phyloP scores from a whole-genome alignment of 176 grass and related monocot genomes.

The Juncus inflexus region DNA sequence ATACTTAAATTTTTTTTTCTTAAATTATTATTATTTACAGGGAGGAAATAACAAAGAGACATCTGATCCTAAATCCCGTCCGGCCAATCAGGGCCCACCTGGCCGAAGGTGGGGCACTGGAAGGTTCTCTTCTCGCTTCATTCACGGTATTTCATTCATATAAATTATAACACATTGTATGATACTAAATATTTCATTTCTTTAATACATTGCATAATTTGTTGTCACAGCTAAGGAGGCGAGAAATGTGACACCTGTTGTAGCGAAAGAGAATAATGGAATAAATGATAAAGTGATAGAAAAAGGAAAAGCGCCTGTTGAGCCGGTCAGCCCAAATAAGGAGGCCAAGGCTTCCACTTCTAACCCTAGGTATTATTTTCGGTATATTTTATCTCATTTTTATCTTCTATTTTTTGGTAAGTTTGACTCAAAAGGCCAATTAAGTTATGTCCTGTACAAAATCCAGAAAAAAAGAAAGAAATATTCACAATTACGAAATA shows the following conservation, averaged over 20 bases:
- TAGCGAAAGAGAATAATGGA: conserved; percentile 51
- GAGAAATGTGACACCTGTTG: conserved; percentile 39
- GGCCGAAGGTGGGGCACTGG: conserved; percentile 45
- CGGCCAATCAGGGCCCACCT: no score
- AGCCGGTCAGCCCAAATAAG: conserved; percentile 35
- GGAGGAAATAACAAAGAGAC: conserved; percentile 38
- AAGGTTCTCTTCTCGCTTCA: conserved; percentile 51
- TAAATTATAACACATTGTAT: no score
- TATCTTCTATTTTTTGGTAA: neutral
- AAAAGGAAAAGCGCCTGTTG: conserved; percentile 35
- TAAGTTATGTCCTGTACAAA: no score
- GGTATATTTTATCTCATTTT: neutral
- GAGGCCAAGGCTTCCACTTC: conserved; percentile 38
- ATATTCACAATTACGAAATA: no score
- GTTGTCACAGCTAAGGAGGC: conserved; percentile 38
- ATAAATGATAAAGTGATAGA: conserved; percentile 37
- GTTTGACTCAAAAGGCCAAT: no score
- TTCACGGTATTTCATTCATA: conserved; percentile 37
- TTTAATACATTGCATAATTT: conserved; percentile 19
- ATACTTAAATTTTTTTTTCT: conserved; percentile 7
- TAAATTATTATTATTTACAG: conserved; percentile 26
- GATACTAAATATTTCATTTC: no score
- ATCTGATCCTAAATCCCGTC: conserved; percentile 41
- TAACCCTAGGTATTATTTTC: conserved; percentile 44
- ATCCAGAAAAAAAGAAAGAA: no score